Evolutionary conservation across 495 filamentous ascomycete genomes (phyloP).

Genomic region (Penicillium turbatum): DNA sequence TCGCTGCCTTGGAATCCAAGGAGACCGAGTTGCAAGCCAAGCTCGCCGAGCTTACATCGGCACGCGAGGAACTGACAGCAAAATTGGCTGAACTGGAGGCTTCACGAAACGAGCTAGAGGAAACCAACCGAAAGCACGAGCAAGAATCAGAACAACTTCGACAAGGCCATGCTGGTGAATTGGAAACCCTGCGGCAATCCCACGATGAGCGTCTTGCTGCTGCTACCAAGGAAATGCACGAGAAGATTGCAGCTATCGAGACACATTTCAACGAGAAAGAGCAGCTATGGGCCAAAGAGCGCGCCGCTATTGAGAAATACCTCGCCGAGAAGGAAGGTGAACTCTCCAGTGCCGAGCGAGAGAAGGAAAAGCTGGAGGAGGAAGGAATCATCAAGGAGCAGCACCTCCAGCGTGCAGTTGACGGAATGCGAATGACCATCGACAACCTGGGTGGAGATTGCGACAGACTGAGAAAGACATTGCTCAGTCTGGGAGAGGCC

Average conservation of each 20-base stretch:
- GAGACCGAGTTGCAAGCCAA: constrained; percentile 24
- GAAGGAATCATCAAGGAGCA: constrained; percentile 48
- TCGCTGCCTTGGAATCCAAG: constrained; percentile 22
- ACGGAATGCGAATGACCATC: constrained; percentile 49
- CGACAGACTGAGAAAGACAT: constrained; percentile 52
- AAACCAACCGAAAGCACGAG: constrained; percentile 21
- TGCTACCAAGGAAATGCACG: constrained; percentile 30
- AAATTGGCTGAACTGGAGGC: constrained; percentile 18
- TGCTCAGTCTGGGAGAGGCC: constrained; percentile 55
- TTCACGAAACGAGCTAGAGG: constrained; percentile 28
- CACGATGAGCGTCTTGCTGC: constrained; percentile 29
- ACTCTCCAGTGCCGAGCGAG: constrained; percentile 37
- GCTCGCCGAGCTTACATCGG: constrained; percentile 30
- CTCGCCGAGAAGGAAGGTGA: constrained; percentile 39
- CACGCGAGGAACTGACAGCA: constrained; percentile 24
- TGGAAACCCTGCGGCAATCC: constrained; percentile 21
- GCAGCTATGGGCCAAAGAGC: constrained; percentile 36
- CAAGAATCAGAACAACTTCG: constrained; percentile 18
- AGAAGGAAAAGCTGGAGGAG: constrained; percentile 46
- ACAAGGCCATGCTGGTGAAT: constrained; percentile 27
- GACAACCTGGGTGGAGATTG: constrained; percentile 52
- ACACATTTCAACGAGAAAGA: constrained; percentile 33
- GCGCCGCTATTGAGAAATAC: constrained; percentile 29
- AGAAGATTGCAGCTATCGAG: constrained; percentile 39
- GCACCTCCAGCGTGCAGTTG: constrained; percentile 45